Percentiles rank a stretch among this genome's conserved stretches.
Evolutionary conservation across 2,329 filamentous ascomycete genomes (phyloP).

Genomic region (Cryphonectria nitschkei): DNA sequence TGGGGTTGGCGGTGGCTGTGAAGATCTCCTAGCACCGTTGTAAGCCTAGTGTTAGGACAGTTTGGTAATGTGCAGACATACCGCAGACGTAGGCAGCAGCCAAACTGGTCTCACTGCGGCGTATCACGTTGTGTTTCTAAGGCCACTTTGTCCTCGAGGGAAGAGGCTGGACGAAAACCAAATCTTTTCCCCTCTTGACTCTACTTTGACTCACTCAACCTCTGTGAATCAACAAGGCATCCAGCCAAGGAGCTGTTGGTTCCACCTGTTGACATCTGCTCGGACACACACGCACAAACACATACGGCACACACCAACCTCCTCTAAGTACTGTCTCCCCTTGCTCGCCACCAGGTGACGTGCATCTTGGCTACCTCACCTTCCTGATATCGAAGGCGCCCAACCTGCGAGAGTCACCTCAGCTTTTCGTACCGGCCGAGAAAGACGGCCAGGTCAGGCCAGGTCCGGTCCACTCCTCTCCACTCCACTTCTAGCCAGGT

Average conservation of each 20-base stretch:
- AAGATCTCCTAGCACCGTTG: constrained; percentile 4
- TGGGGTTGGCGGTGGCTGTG: constrained; percentile 11
- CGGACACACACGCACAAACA: not conserved
- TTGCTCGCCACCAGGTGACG: constrained; percentile 12
- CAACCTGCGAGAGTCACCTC: constrained; percentile 7
- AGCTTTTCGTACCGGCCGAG: not conserved
- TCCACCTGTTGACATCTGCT: not conserved
- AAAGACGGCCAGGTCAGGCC: not conserved
- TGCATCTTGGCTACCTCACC: constrained; percentile 9
- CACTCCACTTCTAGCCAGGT: not conserved
- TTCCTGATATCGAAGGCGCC: constrained; percentile 16
- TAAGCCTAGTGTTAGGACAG: not conserved
- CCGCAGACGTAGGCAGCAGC: constrained; percentile 5
- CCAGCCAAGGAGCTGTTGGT: not conserved
- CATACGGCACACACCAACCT: not conserved
- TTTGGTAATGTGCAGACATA: not conserved
- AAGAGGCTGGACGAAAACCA: not conserved
- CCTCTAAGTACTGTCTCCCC: not conserved
- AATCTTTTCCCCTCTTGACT: not conserved
- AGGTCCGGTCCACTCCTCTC: not conserved
- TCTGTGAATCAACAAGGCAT: not conserved
- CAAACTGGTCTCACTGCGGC: not conserved
- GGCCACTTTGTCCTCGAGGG: not conserved
- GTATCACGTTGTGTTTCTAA: not conserved
- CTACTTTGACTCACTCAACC: not conserved